Conservation (phyloP, 306 rosid genomes). For the Amphicarpaea edgeworthii region DNA sequence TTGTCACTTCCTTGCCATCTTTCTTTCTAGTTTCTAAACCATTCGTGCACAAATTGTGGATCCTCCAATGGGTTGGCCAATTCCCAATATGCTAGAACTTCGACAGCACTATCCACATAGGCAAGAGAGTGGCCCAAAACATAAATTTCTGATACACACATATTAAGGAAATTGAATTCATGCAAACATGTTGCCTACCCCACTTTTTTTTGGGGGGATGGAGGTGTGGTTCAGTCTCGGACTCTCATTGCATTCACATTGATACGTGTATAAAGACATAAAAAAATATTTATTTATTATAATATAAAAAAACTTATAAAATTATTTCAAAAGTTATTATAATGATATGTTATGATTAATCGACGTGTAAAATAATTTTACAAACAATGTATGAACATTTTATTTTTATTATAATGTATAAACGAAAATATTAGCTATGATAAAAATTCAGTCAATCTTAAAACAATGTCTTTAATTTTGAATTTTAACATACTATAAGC, state of each 20-base stretch:
- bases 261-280: no score
- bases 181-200: not conserved
- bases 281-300: no score
- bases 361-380: no score
- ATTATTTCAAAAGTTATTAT: no score
- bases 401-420: no score
- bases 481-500: no score
- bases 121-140: not conserved
- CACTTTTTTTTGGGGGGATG: not conserved
- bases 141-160: not conserved
- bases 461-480: no score
- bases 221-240: not conserved
- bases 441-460: no score
- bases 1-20: not conserved
- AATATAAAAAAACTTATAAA: no score
- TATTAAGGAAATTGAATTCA: constrained; percentile 36
- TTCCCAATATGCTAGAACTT: constrained; percentile 28
- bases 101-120: not conserved
- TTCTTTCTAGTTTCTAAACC: constrained; percentile 4
- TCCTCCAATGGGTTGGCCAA: not conserved
- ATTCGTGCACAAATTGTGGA: not conserved
- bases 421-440: no score
- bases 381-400: no score
- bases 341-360: no score
- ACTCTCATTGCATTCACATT: not conserved